Evolutionary conservation across 192 early-diverging fungal species (phyloP).

Genomic region (Backusella australiensis): DNA sequence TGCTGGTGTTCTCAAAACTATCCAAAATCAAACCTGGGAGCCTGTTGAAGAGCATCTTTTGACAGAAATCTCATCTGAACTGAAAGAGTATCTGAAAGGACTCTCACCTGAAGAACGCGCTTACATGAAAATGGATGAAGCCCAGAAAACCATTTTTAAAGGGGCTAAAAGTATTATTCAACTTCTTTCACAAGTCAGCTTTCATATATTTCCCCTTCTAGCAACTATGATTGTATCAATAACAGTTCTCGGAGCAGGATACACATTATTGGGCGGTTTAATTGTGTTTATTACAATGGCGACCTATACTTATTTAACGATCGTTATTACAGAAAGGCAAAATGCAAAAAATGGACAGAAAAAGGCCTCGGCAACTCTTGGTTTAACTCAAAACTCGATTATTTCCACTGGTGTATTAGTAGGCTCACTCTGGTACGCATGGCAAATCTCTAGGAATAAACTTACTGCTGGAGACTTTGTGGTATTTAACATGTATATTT

Average conservation of each 20-base stretch:
- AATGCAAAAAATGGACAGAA: slow-evolving; percentile 74
- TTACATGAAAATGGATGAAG: slow-evolving; percentile 90
- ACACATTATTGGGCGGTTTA: slow-evolving; percentile 70
- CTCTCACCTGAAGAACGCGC: slow-evolving; percentile 91
- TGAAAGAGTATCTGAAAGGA: slow-evolving; percentile 84
- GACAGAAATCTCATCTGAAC: slow-evolving; percentile 77
- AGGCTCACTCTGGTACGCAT: slow-evolving; percentile 78
- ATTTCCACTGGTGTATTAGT: slow-evolving; percentile 80
- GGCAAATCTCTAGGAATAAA: slow-evolving; percentile 65
- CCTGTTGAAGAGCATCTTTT: slow-evolving; percentile 90
- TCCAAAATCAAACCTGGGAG: slow-evolving; percentile 86
- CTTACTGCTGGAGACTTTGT: slow-evolving; percentile 85
- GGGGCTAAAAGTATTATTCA: slow-evolving; percentile 70
- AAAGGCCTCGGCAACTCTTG: slow-evolving; percentile 70
- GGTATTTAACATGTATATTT: slow-evolving; percentile 81
- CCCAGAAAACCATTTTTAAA: slow-evolving; percentile 84
- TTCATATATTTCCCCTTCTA: slow-evolving; percentile 87
- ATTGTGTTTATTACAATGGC: slow-evolving; percentile 87
- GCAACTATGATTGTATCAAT: slow-evolving; percentile 83
- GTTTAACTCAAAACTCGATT: slow-evolving; percentile 80
- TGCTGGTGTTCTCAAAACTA: slow-evolving; percentile 63
- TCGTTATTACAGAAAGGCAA: slow-evolving; percentile 74
- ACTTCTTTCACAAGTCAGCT: slow-evolving; percentile 75
- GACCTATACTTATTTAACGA: slow-evolving; percentile 73
- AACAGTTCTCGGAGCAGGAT: slow-evolving; percentile 59